Percentiles rank a stretch among this genome's conserved stretches.
Evolutionary conservation across 1,139 yeast species (phyloP).

Genomic region (Candida tetrigidarum): DNA sequence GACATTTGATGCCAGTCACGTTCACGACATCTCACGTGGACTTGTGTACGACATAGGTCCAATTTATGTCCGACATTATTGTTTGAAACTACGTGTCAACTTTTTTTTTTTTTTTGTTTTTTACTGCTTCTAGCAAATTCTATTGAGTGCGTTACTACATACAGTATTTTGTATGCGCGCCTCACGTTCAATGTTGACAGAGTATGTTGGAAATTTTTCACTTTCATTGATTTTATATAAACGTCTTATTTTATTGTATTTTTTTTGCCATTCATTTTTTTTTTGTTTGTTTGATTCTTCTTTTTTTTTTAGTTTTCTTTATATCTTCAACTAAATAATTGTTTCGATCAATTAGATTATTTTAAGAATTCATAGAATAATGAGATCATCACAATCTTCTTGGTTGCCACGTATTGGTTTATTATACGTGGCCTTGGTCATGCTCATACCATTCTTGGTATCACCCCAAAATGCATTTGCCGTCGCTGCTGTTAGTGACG

Average conservation of each 20-base stretch:
- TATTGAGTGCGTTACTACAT: constrained; percentile 1
- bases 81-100: constrained; percentile 4
- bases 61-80: neutral
- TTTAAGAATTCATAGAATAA: constrained; percentile 8
- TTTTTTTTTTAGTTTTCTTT: neutral
- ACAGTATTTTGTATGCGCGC: constrained; percentile 6
- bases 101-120: constrained; percentile 1
- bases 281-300: neutral
- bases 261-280: constrained; percentile 4
- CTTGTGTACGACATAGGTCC: neutral
- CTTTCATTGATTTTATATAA: constrained; percentile 2
- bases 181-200: constrained; percentile 5
- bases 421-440: constrained; percentile 20
- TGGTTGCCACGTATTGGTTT: constrained; percentile 21
- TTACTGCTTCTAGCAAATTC: constrained; percentile 10
- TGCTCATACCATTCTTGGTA: constrained; percentile 59
- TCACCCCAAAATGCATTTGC: constrained; percentile 20
- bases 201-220: constrained; percentile 7
- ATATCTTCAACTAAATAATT: neutral
- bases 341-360: constrained; percentile 8
- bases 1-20: constrained; percentile 4
- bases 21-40: constrained; percentile 4
- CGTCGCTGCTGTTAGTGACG: constrained; percentile 36
- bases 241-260: neutral
- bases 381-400: constrained; percentile 16